Percentiles rank a stretch among this genome's conserved stretches.
phyloP scores from a whole-genome alignment of 768 basidiomycete genomes.

The Naganishia randhawae region DNA sequence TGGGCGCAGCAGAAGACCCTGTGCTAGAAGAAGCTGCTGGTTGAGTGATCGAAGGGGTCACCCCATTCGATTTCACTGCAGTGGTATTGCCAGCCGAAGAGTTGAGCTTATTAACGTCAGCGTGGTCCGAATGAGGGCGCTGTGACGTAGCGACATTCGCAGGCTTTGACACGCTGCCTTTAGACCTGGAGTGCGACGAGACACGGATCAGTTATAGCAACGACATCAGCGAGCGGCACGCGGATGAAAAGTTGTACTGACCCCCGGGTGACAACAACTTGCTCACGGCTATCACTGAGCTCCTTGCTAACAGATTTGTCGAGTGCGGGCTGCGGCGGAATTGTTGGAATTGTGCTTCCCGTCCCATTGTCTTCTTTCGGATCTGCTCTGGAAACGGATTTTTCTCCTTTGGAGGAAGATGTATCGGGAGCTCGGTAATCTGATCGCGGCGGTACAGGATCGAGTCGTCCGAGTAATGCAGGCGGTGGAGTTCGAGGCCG shows the following conservation, averaged over 20 bases:
- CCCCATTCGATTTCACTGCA: background rate
- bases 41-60: background rate
- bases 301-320: background rate
- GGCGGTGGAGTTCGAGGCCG: background rate
- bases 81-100: too few species aligned
- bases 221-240: too few species aligned
- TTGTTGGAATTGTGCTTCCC: background rate
- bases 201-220: too few species aligned
- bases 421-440: background rate
- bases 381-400: background rate
- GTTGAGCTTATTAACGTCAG: too few species aligned
- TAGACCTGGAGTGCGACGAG: too few species aligned
- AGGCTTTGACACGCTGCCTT: too few species aligned
- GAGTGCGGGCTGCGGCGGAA: background rate
- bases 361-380: background rate
- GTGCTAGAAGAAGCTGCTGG: background rate
- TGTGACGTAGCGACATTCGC: too few species aligned
- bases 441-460: background rate
- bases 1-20: background rate
- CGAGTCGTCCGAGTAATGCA: background rate
- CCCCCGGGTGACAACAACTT: too few species aligned
- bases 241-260: too few species aligned
- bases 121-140: too few species aligned
- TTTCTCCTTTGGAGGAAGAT: background rate
- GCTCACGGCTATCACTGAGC: background rate